phyloP scores from a whole-genome alignment of 2,329 filamentous ascomycete genomes.

The Teratosphaeria nubilosa region DNA sequence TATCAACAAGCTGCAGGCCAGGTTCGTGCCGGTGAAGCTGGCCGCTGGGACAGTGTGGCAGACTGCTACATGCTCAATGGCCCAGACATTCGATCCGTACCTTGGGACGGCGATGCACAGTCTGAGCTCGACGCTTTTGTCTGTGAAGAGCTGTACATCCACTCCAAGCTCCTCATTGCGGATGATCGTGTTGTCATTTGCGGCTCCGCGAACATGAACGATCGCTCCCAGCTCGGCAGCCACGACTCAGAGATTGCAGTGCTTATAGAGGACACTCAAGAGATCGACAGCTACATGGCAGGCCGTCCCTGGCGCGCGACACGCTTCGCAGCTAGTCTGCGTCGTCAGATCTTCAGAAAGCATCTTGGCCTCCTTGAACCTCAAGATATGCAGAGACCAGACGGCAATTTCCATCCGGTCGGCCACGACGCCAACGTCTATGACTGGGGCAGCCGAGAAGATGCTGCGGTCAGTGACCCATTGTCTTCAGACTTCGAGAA shows the following conservation, averaged over 20 bases:
- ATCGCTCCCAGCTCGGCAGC: conserved; percentile 65
- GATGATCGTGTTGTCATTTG: conserved; percentile 76
- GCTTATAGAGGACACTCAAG: conserved; percentile 67
- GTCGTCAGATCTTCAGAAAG: conserved; percentile 80
- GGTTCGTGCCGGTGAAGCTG: conserved; percentile 31
- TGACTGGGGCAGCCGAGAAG: conserved; percentile 38
- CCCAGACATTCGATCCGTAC: conserved; percentile 55
- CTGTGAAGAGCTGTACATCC: conserved; percentile 53
- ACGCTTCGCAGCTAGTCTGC: conserved; percentile 67
- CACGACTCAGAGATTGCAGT: conserved; percentile 89
- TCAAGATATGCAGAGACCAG: conserved; percentile 55
- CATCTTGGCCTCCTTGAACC: conserved; percentile 74
- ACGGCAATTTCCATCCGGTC: conserved; percentile 49
- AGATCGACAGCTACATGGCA: conserved; percentile 63
- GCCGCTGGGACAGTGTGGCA: conserved; percentile 65
- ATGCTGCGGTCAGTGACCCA: conserved; percentile 60
- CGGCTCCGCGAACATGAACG: conserved; percentile 63
- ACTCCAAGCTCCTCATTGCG: conserved; percentile 66
- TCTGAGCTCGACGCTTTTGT: conserved; percentile 53
- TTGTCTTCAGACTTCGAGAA: conserved; percentile 56
- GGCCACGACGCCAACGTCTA: conserved; percentile 45
- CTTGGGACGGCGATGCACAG: conserved; percentile 46
- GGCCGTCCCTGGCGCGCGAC: conserved; percentile 62
- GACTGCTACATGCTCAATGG: conserved; percentile 76
- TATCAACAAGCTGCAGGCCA: conserved; percentile 59